phyloP scores from a whole-genome alignment of 1,284 basidiomycete genomes.

The Fereydounia khargensis region DNA sequence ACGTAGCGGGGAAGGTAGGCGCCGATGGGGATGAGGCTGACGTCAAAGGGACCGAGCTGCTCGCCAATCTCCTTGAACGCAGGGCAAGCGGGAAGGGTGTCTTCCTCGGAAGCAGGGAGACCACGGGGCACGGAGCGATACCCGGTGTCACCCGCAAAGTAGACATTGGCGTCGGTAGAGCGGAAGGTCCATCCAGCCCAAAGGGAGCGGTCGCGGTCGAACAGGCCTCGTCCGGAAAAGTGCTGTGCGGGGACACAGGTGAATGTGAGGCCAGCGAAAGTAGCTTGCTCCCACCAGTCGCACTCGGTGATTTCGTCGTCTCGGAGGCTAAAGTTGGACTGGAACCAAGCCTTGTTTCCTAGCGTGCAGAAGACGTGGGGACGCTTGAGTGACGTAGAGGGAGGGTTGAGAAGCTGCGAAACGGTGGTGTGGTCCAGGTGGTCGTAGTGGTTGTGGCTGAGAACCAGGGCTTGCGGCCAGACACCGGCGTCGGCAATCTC shows the following conservation, averaged over 20 bases:
- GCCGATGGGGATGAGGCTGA: slow-evolving; percentile 40
- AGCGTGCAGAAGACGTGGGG: slow-evolving; percentile 43
- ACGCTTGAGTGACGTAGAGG: slow-evolving; percentile 5
- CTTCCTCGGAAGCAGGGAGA: slow-evolving; percentile 27
- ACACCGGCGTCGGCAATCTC: slow-evolving; percentile 18
- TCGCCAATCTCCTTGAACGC: slow-evolving; percentile 48
- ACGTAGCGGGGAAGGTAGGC: slow-evolving; percentile 44
- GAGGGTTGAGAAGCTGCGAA: slow-evolving; percentile 17
- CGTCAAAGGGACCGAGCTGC: slow-evolving; percentile 40
- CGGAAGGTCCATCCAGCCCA: slow-evolving; percentile 44
- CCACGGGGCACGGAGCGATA: slow-evolving; percentile 28
- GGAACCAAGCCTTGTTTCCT: slow-evolving; percentile 34
- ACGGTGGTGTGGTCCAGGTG: slow-evolving; percentile 43
- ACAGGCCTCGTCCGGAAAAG: slow-evolving; percentile 20
- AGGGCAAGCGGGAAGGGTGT: slow-evolving; percentile 30
- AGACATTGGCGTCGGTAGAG: slow-evolving; percentile 19
- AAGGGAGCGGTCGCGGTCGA: slow-evolving; percentile 33
- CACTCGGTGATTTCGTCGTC: slow-evolving; percentile 32
- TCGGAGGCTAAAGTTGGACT: slow-evolving; percentile 20
- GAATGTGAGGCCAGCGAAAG: too few species aligned
- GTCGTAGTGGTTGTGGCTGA: slow-evolving; percentile 49
- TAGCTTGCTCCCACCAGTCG: slow-evolving; percentile 45
- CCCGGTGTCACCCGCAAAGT: slow-evolving; percentile 45
- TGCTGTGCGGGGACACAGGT: slow-evolving; percentile 48
- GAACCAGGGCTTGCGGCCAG: slow-evolving; percentile 38